Base-by-base conservation (phyloP, 306 rosid genomes). In the Oemleria cerasiformis region DNA sequence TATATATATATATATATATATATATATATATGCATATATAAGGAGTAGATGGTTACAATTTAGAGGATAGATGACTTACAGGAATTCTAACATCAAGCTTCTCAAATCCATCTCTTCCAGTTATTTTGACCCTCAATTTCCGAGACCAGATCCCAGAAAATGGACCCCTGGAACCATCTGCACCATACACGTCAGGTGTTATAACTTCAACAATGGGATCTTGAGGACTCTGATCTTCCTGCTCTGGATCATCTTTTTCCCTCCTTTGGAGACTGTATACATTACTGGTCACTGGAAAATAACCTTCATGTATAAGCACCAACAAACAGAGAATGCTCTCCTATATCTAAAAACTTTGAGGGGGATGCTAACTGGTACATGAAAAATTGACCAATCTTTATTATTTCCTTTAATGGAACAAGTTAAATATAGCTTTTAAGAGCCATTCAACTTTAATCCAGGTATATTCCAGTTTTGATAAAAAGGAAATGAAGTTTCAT, bases 71-170 rank as follows among this genome's bases (percentile, higher is more conserved):
- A 75, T 73, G 76, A 81, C 96, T 93, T 87, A 93, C 98, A 62
- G 97, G 97, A 81, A 91, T 87, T 62, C 86, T 86, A 58, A 91
- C 83, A 77, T 93, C 97, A 67, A 93, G 98, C 65, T 76, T 93
- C 87, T 91, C 96, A 68, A 76, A 74, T 80, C 98, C 98, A 83
- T 93, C 96, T 79, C 87, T 88, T 81, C 98, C 96, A 6, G 89
- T 93, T 68, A 93, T 82, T 87, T 84, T 93, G 76, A 93, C 76
- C 87, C 98, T 86, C 76, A 93, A 75, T 50, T 82, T 81, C 73
- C 94, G 87, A 72, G 98, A 88, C 97, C 98, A 91, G 75, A 91
- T 87, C 77, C 82, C 84, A 70, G 92, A 80, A 80, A 93, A 91
- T 51, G 91, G 84, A 61, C 64, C 79, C 83, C 68, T 76, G 67